Conservation (phyloP, 352 stramenopile genomes). For the Globisporangium acanthophoron region DNA sequence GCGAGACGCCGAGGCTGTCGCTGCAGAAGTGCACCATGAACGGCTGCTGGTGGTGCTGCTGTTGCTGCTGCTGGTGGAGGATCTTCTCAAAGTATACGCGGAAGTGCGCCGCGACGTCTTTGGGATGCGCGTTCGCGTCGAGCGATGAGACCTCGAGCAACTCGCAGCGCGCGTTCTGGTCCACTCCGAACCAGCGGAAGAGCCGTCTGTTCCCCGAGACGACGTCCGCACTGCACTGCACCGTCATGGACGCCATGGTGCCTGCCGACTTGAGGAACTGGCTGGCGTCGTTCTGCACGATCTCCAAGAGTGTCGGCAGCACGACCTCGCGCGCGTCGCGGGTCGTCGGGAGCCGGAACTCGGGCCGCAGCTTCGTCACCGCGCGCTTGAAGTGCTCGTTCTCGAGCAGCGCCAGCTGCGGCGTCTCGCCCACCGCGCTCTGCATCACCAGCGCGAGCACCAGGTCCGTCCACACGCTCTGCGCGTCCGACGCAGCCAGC, state of each 20-base stretch:
- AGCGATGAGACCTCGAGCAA: conserved; percentile 11
- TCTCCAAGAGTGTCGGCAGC: conserved; percentile 14
- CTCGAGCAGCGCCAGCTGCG: conserved; percentile 15
- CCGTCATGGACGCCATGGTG: conserved; percentile 11
- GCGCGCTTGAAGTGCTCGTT: conserved; percentile 21
- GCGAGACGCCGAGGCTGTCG: conserved; percentile 15
- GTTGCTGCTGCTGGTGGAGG: background rate
- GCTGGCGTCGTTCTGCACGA: conserved; percentile 8
- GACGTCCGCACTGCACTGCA: conserved; percentile 14
- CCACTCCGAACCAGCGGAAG: conserved; percentile 20
- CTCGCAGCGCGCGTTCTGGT: conserved; percentile 27
- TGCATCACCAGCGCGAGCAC: conserved; percentile 22
- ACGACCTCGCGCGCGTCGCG: conserved; percentile 8
- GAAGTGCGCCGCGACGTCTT: conserved; percentile 13
- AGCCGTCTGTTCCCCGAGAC: conserved; percentile 2
- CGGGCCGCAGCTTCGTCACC: conserved; percentile 15
- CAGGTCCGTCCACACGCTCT: conserved; percentile 19
- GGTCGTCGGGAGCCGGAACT: conserved; percentile 10
- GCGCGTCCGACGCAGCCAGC: background rate
- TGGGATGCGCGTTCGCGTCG: background rate
- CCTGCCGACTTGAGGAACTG: conserved; percentile 13
- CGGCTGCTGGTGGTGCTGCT: background rate
- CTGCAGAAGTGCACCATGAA: conserved; percentile 27
- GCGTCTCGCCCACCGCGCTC: background rate
- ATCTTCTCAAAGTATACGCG: conserved; percentile 6